These are phyloP conservation scores for Ceratopteris richardii DNA, from an alignment of 75 land plant genomes.

Conservation along the genomic window DNA sequence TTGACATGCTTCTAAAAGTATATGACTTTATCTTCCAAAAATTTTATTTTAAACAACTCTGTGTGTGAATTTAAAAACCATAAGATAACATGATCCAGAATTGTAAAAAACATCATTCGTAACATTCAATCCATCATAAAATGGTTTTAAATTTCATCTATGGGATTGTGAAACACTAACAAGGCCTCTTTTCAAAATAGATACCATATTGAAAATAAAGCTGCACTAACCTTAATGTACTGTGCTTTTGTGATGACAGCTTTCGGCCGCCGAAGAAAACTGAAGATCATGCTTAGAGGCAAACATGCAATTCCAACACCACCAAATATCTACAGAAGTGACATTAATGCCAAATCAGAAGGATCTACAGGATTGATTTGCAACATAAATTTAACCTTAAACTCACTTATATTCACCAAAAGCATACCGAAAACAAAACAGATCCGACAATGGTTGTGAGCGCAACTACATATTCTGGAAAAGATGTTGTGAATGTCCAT, in stretches of 20 bases:
- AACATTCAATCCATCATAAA: too few relatives aligned
- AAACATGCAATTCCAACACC: constrained; percentile 96
- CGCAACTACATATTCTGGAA: constrained; percentile 97
- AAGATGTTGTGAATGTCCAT: constrained; percentile 83
- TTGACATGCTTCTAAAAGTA: too few relatives aligned
- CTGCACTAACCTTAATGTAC: constrained; percentile 70
- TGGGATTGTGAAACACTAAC: too few relatives aligned
- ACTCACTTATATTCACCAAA: background rate
- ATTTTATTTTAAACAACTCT: too few relatives aligned
- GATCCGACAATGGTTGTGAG: constrained; percentile 92
- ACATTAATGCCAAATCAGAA: background rate
- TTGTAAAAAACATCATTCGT: too few relatives aligned
- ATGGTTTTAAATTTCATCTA: too few relatives aligned
- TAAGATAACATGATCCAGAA: too few relatives aligned
- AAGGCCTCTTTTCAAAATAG: too few relatives aligned
- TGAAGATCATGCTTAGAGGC: constrained; percentile 76
- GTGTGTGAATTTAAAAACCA: too few relatives aligned
- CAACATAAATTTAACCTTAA: too few relatives aligned
- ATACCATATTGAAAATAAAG: too few relatives aligned
- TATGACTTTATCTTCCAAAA: too few relatives aligned
- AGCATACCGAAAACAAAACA: constrained; percentile 77
- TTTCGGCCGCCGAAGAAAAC: constrained; percentile 87
- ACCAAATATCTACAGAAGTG: constrained; percentile 72
- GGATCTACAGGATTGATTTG: background rate
- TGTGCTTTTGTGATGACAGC: constrained; percentile 89